Conservation (phyloP, 805 yeast genomes). For the Ogataea zsoltii region DNA sequence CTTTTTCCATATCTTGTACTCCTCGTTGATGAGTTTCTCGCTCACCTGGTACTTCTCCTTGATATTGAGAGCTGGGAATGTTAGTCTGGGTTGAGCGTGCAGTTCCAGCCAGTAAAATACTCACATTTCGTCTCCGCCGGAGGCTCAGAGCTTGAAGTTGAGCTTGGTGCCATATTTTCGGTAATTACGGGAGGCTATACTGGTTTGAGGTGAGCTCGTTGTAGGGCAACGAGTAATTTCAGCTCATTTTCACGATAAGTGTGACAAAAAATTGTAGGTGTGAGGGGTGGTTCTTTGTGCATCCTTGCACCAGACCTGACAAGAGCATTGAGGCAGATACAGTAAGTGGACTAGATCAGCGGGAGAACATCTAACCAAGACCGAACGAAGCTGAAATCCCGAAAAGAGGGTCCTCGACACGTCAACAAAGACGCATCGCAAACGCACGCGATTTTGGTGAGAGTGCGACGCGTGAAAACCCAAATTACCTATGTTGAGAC, state of each 20-base stretch:
- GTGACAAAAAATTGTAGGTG: not conserved
- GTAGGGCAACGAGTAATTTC: not conserved
- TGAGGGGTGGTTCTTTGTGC: not conserved
- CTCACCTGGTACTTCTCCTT: constrained; percentile 47
- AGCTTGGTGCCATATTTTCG: constrained; percentile 8
- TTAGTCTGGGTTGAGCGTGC: constrained; percentile 7
- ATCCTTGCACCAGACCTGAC: not conserved
- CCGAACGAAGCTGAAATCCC: constrained; percentile 1
- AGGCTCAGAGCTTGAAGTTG: constrained; percentile 4
- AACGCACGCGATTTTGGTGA: not conserved
- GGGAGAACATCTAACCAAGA: not conserved
- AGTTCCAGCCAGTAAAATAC: not conserved
- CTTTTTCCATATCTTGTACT: constrained; percentile 82
- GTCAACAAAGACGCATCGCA: constrained; percentile 6
- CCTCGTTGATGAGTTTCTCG: constrained; percentile 72
- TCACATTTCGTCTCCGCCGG: constrained; percentile 11
- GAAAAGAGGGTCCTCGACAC: constrained; percentile 2
- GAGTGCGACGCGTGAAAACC: constrained; percentile 1
- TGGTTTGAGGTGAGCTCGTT: too few relatives aligned
- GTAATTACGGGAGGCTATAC: not conserved
- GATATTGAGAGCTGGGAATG: constrained; percentile 23
- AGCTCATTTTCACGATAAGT: not conserved
- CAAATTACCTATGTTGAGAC: not conserved
- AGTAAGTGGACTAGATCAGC: not conserved
- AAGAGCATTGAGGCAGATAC: not conserved